A percentile compares a stretch with the other conserved stretches of the same genome.
phyloP scores from a whole-genome alignment of 169 alveolate species.

The Eimeria mitis region DNA sequence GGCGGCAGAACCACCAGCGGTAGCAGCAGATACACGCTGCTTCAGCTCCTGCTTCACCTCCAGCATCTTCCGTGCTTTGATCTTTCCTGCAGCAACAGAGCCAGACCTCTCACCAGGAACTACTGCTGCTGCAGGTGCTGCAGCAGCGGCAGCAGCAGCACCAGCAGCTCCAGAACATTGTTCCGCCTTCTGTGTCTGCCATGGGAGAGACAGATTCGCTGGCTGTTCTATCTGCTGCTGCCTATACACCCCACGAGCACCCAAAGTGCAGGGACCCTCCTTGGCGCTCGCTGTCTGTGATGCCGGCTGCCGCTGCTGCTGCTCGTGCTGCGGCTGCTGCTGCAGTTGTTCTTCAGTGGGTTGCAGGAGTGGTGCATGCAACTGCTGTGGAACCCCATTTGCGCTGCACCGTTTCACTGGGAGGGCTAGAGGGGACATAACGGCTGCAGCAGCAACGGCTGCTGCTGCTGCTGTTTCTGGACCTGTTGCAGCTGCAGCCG shows the following conservation, averaged over 20 bases:
- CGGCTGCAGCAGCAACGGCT: background rate
- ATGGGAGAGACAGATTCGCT: background rate
- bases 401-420: background rate
- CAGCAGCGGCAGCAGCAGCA: background rate
- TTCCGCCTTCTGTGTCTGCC: background rate
- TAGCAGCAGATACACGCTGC: background rate
- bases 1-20: conserved; percentile 5
- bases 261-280: no score
- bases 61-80: background rate
- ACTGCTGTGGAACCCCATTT: background rate
- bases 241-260: background rate
- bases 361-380: background rate
- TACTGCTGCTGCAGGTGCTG: background rate
- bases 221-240: background rate
- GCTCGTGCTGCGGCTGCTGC: background rate
- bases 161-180: no score
- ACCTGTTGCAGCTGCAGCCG: background rate
- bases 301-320: background rate
- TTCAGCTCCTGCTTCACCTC: background rate
- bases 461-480: background rate
- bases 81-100: background rate
- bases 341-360: background rate
- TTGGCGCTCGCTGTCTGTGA: background rate
- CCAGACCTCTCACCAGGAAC: background rate
- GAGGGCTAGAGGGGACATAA: background rate